Conservation (phyloP, 2,329 filamentous ascomycete genomes). For the Cytospora leucostoma region DNA sequence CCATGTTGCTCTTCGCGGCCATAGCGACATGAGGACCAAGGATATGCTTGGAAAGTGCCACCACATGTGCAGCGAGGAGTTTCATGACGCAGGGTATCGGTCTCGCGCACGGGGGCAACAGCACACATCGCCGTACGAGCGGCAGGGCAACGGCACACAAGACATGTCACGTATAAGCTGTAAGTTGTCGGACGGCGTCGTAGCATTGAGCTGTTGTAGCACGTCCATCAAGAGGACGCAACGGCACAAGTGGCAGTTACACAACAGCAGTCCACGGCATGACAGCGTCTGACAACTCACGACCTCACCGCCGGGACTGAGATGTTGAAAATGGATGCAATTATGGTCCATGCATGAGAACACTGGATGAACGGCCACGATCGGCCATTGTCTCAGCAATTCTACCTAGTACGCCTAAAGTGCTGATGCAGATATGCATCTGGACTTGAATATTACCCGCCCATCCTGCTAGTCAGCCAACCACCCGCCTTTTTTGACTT, state of each 20-base stretch:
- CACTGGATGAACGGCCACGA: background rate
- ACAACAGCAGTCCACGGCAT: background rate
- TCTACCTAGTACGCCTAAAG: background rate
- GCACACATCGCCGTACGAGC: background rate
- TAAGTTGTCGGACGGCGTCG: background rate
- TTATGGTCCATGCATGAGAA: background rate
- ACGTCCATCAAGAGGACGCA: background rate
- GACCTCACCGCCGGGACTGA: background rate
- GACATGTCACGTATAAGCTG: background rate
- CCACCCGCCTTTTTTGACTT: background rate
- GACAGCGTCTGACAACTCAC: background rate
- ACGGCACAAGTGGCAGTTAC: slow-evolving; percentile 1
- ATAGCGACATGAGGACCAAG: background rate
- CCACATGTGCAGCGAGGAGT: background rate
- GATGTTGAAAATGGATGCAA: background rate
- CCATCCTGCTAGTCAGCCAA: background rate
- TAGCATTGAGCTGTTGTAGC: background rate
- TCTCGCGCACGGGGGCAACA: background rate
- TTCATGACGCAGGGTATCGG: background rate
- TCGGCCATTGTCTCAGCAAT: background rate
- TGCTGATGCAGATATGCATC: background rate
- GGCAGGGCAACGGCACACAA: background rate
- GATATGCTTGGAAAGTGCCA: background rate
- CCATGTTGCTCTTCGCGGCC: background rate
- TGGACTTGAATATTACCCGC: background rate